Percentiles rank a stretch among this genome's conserved stretches.
Conservation (phyloP, 169 alveolate species). For the Cystoisospora suis region DNA sequence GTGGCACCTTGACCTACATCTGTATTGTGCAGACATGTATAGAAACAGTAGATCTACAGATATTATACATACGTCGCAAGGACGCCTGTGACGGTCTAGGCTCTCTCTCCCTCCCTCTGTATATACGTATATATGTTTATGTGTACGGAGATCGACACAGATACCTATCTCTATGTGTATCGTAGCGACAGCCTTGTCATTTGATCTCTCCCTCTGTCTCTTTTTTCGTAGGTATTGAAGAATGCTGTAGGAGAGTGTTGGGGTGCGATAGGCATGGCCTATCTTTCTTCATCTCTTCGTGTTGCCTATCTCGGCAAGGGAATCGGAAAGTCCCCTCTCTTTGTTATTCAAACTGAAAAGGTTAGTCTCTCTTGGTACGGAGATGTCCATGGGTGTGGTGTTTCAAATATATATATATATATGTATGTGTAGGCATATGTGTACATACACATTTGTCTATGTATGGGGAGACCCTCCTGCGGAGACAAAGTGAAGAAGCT, state of each 20-base stretch:
- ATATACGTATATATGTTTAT: background rate
- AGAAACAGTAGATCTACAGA: too few relatives aligned
- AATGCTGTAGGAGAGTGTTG: slow-evolving; percentile 16
- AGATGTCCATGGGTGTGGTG: background rate
- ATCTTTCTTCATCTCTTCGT: background rate
- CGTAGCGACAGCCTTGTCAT: background rate
- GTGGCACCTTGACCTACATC: too few relatives aligned
- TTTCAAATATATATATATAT: background rate
- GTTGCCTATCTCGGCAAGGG: slow-evolving; percentile 13
- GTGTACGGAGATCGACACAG: background rate
- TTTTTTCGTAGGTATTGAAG: background rate
- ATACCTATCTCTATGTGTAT: background rate
- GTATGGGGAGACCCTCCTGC: too few relatives aligned
- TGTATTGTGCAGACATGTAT: too few relatives aligned
- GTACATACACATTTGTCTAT: background rate
- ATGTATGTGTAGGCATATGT: background rate
- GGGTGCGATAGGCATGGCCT: slow-evolving; percentile 16
- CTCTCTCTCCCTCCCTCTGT: too few relatives aligned
- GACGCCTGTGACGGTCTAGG: too few relatives aligned
- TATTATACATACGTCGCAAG: too few relatives aligned
- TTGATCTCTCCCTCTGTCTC: background rate
- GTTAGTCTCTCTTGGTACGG: background rate
- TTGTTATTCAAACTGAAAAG: slow-evolving; percentile 6
- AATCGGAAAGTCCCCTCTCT: background rate
- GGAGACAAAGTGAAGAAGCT: too few relatives aligned